Base-by-base conservation (phyloP, 2,329 filamentous ascomycete genomes). In the Monilinia vaccinii-corymbosi region DNA sequence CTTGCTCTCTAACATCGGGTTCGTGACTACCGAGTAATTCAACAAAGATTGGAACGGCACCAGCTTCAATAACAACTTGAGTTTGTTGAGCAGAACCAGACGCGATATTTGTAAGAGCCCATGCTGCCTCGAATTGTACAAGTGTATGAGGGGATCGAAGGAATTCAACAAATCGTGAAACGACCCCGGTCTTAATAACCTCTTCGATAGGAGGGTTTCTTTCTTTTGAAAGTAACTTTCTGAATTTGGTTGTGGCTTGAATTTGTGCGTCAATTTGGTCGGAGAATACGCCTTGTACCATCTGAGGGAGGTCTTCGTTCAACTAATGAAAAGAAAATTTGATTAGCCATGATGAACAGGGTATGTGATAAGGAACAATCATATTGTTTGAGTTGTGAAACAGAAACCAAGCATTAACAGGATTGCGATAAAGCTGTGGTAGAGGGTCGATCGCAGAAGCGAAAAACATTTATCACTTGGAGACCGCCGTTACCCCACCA, bases 211-310 rank as follows among this genome's bases (percentile, higher is more conserved):
- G 94, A 50, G 94, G 94, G 79, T 99, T 99, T 73, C 94, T 90
- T 81, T 99, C 94, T 80, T 99, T 99, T 67, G 91, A 97, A 32
- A 99, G 81, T 46, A 99, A 84, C 82, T 99, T 99, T 74, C 94
- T 83, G 82, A 99, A 99, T 76, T 96, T 97, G 69, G 94, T 99
- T 32, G 94, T 99, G 61, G 93, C 91, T 77, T 93, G 87, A 70
- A 99, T 99, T 78, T 99, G 94, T 69, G 89, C 84, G 73, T 99
- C 94, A 76, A 99, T 97, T 77, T 97, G 91, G 66, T 99, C 93
- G 66, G 94, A 99, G 79, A 99, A 97, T 72, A 99, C 94, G 64
- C 94, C 94, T 72, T 88, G 83, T 64, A 97, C 94, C 94, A 99
- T 99, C 78, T 94, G 87, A 70, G 94, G 94, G 69, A 99, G 91